Conservation (phyloP, 129 eudicot species). For the Ambrosia artemisiifolia region DNA sequence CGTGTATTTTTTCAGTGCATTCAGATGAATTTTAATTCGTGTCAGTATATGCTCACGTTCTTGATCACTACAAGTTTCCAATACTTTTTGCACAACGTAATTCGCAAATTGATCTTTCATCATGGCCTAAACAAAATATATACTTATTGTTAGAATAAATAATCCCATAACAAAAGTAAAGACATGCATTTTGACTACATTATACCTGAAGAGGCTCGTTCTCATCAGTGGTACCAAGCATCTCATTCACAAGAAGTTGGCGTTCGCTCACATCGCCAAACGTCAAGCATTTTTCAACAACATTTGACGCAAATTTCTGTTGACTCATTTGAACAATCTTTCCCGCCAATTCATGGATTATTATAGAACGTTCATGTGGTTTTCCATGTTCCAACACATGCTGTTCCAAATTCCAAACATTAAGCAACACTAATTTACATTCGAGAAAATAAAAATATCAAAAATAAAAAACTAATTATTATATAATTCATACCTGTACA, state of each 20-base stretch:
- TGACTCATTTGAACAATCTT: slow-evolving; percentile 91
- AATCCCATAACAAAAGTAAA: neutral
- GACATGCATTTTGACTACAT: neutral
- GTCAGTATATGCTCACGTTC: slow-evolving; percentile 82
- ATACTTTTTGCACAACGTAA: slow-evolving; percentile 92
- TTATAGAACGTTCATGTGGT: slow-evolving; percentile 72
- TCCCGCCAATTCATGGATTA: slow-evolving; percentile 80
- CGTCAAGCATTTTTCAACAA: slow-evolving; percentile 84
- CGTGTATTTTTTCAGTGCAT: slow-evolving; percentile 92
- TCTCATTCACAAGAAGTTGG: slow-evolving; percentile 63
- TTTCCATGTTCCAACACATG: slow-evolving; percentile 92
- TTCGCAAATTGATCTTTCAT: slow-evolving; percentile 97
- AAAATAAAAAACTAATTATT: neutral
- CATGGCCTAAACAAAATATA: slow-evolving; percentile 61
- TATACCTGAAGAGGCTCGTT: slow-evolving; percentile 91
- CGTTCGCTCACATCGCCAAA: slow-evolving; percentile 70
- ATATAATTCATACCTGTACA: slow-evolving; percentile 46
- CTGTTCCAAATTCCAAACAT: slow-evolving; percentile 33
- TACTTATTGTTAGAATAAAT: neutral
- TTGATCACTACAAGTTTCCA: slow-evolving; percentile 96
- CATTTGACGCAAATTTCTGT: slow-evolving; percentile 88
- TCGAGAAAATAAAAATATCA: neutral
- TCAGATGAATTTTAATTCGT: slow-evolving; percentile 86
- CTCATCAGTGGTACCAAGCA: slow-evolving; percentile 88
- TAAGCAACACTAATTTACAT: neutral